phyloP scores from a whole-genome alignment of 352 stramenopile genomes.

The Peronospora farinosa region DNA sequence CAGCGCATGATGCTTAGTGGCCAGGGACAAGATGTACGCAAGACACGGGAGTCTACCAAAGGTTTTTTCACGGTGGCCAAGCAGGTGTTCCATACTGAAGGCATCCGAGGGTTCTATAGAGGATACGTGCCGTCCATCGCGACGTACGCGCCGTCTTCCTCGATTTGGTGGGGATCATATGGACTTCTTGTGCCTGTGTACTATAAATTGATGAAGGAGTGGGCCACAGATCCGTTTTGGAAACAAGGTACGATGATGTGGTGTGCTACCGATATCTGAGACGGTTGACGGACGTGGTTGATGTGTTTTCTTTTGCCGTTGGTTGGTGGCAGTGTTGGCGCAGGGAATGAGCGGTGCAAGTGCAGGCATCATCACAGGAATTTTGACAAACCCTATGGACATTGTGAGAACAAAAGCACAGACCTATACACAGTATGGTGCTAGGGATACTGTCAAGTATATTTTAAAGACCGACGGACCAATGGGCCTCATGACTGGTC shows the following conservation, averaged over 20 bases:
- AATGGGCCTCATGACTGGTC: conserved; percentile 74
- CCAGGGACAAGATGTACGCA: conserved; percentile 55
- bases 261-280: not conserved
- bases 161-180: conserved; percentile 86
- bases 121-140: conserved; percentile 81
- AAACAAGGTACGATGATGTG: conserved; percentile 56
- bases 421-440: conserved; percentile 80
- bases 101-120: conserved; percentile 73
- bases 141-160: conserved; percentile 80
- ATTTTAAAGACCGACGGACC: conserved; percentile 68
- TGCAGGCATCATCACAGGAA: conserved; percentile 69
- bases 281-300: not conserved
- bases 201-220: conserved; percentile 52
- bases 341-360: conserved; percentile 72
- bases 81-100: conserved; percentile 55
- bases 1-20: conserved; percentile 86
- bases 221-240: conserved; percentile 61
- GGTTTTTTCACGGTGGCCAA: conserved; percentile 60
- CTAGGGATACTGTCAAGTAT: conserved; percentile 79
- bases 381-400: conserved; percentile 86
- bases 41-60: conserved; percentile 48
- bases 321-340: conserved; percentile 41
- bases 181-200: conserved; percentile 72
- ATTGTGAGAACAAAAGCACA: conserved; percentile 83
- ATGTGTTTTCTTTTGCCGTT: conserved; percentile 6